Percentiles rank a stretch among this genome's conserved stretches.
These are phyloP conservation scores for Aspergillus baeticus DNA, from an alignment of 495 filamentous ascomycete genomes.

Conservation along the genomic window DNA sequence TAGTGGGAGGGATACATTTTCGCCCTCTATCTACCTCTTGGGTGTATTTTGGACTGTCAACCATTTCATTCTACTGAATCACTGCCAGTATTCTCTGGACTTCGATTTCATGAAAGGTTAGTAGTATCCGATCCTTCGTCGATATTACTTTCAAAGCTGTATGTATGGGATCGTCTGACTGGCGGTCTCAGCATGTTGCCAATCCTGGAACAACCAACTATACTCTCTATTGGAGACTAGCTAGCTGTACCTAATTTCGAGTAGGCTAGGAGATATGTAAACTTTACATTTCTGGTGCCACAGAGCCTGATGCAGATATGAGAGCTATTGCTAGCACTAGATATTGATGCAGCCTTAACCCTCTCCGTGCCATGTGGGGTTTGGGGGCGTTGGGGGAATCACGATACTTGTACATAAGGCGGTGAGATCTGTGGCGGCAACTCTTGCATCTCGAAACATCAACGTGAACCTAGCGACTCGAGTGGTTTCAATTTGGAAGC, in stretches of 20 bases:
- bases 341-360: too few relatives aligned
- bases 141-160: not conserved
- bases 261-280: slow-evolving; percentile 5
- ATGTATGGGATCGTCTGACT: not conserved
- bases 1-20: slow-evolving; percentile 15
- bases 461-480: too few relatives aligned
- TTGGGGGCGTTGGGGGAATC: too few relatives aligned
- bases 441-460: too few relatives aligned
- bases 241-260: not conserved
- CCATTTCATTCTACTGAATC: not conserved
- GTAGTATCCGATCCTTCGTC: slow-evolving; percentile 4
- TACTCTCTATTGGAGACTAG: not conserved
- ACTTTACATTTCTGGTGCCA: not conserved
- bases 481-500: too few relatives aligned
- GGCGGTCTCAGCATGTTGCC: not conserved
- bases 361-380: too few relatives aligned
- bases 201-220: not conserved
- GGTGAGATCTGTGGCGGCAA: too few relatives aligned
- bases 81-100: slow-evolving; percentile 4
- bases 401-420: too few relatives aligned
- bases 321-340: too few relatives aligned
- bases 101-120: slow-evolving; percentile 8
- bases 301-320: too few relatives aligned
- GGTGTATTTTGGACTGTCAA: slow-evolving; percentile 16
- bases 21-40: slow-evolving; percentile 5